Conservation (phyloP, 805 yeast genomes). For the Candida broadrunensis region DNA sequence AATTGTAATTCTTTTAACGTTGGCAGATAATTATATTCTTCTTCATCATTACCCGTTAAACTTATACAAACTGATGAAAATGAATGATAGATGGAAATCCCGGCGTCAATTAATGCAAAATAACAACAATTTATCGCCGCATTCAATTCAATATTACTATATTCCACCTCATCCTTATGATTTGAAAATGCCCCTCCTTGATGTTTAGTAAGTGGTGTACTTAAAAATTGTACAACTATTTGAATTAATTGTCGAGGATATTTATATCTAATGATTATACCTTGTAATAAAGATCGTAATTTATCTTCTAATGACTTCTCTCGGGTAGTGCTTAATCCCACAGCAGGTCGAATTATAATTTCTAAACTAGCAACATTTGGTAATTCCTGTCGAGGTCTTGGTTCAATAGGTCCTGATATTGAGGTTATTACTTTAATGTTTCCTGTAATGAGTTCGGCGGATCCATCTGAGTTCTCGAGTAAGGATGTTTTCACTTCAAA, state of each 20-base stretch:
- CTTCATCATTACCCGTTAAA: conserved; percentile 15
- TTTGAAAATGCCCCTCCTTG: conserved; percentile 8
- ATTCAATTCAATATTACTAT: conserved; percentile 52
- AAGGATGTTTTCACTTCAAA: conserved; percentile 22
- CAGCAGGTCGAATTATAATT: conserved; percentile 72
- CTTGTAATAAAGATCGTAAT: conserved; percentile 56
- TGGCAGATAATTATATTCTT: conserved; percentile 42
- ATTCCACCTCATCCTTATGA: conserved; percentile 15
- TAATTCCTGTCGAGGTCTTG: conserved; percentile 75
- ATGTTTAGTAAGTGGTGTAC: conserved; percentile 19
- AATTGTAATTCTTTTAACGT: conserved; percentile 35
- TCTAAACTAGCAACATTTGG: conserved; percentile 79
- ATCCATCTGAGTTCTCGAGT: conserved; percentile 74
- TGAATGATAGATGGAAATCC: conserved; percentile 63
- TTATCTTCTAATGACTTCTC: conserved; percentile 77
- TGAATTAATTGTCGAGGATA: conserved; percentile 72
- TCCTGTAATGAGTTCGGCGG: conserved; percentile 56
- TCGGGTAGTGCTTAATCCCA: conserved; percentile 71
- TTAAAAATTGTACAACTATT: conserved; percentile 39
- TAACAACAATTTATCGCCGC: conserved; percentile 71
- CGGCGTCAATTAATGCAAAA: conserved; percentile 78
- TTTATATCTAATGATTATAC: conserved; percentile 55
- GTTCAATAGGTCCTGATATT: conserved; percentile 90
- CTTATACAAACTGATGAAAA: conserved; percentile 51
- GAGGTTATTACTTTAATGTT: conserved; percentile 64